Evolutionary conservation across 2,329 filamentous ascomycete species (phyloP).

Genomic region (Clonostachys sp.): DNA sequence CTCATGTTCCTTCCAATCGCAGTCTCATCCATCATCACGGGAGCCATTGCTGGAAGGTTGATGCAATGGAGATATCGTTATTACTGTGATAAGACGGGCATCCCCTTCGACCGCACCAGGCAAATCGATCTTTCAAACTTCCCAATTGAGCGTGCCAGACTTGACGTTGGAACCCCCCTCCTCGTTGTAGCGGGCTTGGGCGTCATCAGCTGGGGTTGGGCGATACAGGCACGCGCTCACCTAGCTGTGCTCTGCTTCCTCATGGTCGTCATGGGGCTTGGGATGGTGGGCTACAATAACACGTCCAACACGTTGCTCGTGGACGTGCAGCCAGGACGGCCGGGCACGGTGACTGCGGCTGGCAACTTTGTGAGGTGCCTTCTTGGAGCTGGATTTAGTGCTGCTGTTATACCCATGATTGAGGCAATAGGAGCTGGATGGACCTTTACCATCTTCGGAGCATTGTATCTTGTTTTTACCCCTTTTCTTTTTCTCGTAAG

Average conservation of each 20-base stretch:
- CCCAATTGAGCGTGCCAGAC: constrained; percentile 44
- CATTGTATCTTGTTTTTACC: not conserved
- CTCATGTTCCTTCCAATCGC: constrained; percentile 49
- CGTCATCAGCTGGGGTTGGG: constrained; percentile 48
- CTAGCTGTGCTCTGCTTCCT: constrained; percentile 42
- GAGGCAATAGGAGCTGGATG: constrained; percentile 52
- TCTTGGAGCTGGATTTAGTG: constrained; percentile 53
- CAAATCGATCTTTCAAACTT: constrained; percentile 25
- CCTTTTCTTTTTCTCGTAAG: constrained; percentile 45
- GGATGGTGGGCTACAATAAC: constrained; percentile 43
- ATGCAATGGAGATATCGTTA: constrained; percentile 67
- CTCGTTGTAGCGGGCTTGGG: constrained; percentile 41
- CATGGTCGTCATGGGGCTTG: constrained; percentile 38
- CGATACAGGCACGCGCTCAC: constrained; percentile 31
- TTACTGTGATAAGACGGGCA: constrained; percentile 40
- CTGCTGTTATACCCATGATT: constrained; percentile 55
- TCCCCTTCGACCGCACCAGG: constrained; percentile 42
- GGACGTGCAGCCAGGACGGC: constrained; percentile 55
- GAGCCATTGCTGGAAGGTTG: constrained; percentile 42
- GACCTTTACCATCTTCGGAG: constrained; percentile 42
- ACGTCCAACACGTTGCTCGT: constrained; percentile 55
- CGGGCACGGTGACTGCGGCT: constrained; percentile 58
- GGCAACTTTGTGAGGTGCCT: constrained; percentile 61
- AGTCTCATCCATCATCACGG: constrained; percentile 40
- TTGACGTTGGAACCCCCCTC: constrained; percentile 36